phyloP scores from a whole-genome alignment of 2,329 filamentous ascomycete genomes.

The Thielaviopsis euricoi region DNA sequence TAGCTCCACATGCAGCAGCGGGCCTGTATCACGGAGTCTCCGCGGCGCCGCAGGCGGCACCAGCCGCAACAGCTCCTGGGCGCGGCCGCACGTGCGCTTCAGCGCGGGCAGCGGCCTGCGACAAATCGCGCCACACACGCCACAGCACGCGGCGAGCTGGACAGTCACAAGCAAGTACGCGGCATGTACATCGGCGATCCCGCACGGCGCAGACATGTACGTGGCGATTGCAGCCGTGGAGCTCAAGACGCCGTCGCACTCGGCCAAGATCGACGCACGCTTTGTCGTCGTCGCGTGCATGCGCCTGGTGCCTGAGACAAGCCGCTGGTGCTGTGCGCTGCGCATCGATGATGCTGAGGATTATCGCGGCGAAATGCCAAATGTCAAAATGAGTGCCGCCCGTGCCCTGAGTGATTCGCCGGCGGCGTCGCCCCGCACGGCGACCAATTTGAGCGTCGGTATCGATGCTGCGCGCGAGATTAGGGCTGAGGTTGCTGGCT shows the following conservation, averaged over 20 bases:
- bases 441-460: constrained; percentile 9
- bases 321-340: constrained; percentile 10
- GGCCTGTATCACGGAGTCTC: neutral
- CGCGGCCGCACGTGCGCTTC: constrained; percentile 7
- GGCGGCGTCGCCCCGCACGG: constrained; percentile 1
- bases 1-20: neutral
- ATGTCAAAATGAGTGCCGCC: neutral
- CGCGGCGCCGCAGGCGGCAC: neutral
- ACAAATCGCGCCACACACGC: constrained; percentile 6
- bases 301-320: neutral
- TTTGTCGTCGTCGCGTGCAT: constrained; percentile 10
- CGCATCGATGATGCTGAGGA: constrained; percentile 9
- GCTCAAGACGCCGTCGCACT: constrained; percentile 6
- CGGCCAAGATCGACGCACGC: constrained; percentile 8
- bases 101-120: constrained; percentile 5
- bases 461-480: constrained; percentile 10
- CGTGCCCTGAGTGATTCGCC: constrained; percentile 1
- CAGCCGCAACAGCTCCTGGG: neutral
- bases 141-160: constrained; percentile 8
- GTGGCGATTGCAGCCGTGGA: constrained; percentile 10
- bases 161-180: neutral
- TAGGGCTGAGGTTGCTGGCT: constrained; percentile 9
- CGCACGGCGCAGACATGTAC: constrained; percentile 9
- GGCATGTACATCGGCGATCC: constrained; percentile 9
- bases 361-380: constrained; percentile 10